A percentile compares a stretch with the other conserved stretches of the same genome.
phyloP scores from a whole-genome alignment of 192 early-diverging fungal genomes.

The Diversispora epigaea region DNA sequence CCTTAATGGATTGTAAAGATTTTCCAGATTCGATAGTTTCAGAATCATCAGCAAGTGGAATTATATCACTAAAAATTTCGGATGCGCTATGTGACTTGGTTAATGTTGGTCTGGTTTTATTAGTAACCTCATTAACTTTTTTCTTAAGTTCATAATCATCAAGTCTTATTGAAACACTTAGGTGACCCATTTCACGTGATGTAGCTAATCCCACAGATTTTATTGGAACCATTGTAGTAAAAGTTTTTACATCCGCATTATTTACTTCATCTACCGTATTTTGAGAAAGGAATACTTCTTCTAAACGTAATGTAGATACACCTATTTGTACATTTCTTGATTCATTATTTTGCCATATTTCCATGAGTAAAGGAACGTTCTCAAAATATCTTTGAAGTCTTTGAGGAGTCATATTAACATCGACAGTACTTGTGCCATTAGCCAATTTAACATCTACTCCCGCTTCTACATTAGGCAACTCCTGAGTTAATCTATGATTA shows the following conservation, averaged over 20 bases:
- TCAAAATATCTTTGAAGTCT: constrained; percentile 30
- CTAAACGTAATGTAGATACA: constrained; percentile 19
- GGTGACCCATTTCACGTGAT: constrained; percentile 24
- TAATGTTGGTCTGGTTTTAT: background rate
- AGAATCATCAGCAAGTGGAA: background rate
- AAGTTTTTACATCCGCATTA: constrained; percentile 20
- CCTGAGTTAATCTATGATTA: constrained; percentile 22
- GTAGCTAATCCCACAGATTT: constrained; percentile 18
- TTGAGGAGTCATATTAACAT: constrained; percentile 28
- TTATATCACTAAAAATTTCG: background rate
- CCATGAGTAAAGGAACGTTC: constrained; percentile 28
- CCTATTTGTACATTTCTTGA: constrained; percentile 25
- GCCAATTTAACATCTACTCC: background rate
- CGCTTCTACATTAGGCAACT: constrained; percentile 1
- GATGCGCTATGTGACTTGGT: background rate
- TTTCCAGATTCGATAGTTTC: background rate
- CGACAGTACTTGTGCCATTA: constrained; percentile 26
- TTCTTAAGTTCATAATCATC: constrained; percentile 22
- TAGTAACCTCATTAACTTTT: background rate
- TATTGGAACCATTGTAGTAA: constrained; percentile 25
- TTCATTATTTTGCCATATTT: constrained; percentile 23
- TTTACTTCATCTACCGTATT: constrained; percentile 23
- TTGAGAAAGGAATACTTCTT: constrained; percentile 24
- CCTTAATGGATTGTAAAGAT: background rate
- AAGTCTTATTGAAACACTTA: constrained; percentile 27